Evolutionary conservation across 2,329 filamentous ascomycete genomes (phyloP).

Genomic region (Arachnomyces sp.): DNA sequence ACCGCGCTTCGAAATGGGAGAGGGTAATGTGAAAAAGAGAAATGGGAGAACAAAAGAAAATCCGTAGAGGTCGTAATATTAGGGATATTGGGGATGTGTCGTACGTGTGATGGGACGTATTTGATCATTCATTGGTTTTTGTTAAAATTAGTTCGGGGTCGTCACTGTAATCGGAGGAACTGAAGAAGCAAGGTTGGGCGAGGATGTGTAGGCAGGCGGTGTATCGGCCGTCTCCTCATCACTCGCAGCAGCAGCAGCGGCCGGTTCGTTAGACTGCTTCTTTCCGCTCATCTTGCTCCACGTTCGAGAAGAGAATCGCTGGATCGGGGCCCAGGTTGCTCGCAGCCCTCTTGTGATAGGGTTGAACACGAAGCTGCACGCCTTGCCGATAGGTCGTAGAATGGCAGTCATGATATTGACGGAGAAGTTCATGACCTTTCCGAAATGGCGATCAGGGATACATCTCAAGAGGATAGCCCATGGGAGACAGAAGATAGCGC

Average conservation of each 20-base stretch:
- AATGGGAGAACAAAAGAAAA: too few relatives aligned
- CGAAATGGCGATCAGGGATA: constrained; percentile 62
- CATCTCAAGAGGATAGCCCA: constrained; percentile 73
- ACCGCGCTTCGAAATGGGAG: too few relatives aligned
- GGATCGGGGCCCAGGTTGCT: constrained; percentile 15
- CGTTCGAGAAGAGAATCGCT: constrained; percentile 18
- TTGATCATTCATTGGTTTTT: too few relatives aligned
- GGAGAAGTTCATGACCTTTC: constrained; percentile 41
- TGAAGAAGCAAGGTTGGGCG: constrained; percentile 13
- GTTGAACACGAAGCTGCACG: constrained; percentile 20
- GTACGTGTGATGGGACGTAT: too few relatives aligned
- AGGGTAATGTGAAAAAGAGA: too few relatives aligned
- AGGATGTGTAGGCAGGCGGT: constrained; percentile 15
- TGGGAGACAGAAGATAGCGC: constrained; percentile 78
- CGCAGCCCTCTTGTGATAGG: constrained; percentile 22
- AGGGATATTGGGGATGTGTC: too few relatives aligned
- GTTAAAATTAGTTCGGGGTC: constrained; percentile 20
- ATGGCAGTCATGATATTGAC: constrained; percentile 47
- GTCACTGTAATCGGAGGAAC: constrained; percentile 36
- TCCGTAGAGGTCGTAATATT: too few relatives aligned
- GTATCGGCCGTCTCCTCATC: constrained; percentile 6
- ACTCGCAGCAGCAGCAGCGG: background rate
- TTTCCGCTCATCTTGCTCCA: constrained; percentile 8
- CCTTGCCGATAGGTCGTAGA: constrained; percentile 35
- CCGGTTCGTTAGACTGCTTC: background rate